Evolutionary conservation across 768 basidiomycete genomes (phyloP), one percentile per base, ranked within the genome.

Genomic region (Erythrobasidium yunnanense): DNA sequence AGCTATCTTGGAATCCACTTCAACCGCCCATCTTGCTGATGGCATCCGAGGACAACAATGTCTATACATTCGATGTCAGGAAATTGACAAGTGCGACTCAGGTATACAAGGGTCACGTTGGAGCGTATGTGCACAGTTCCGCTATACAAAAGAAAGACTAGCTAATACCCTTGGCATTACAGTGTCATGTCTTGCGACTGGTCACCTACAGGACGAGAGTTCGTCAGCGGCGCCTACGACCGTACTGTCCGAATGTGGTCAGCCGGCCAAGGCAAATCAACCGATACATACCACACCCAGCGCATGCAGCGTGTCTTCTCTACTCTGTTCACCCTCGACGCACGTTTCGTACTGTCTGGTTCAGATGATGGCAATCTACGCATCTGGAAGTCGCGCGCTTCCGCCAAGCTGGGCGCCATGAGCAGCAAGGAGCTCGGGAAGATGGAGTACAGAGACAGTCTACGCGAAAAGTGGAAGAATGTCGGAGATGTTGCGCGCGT

Each of bases 291-390:
- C 74, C 93, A 97, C 76, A 93, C 91, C 17, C 97, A 97, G 78
- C 87, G 95, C 49, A 99, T 99, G 95, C 95, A 97, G 76, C 83
- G 92, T 67, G 89, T 99, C 33, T 87, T 89, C 49, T 87, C 90
- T 15, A 85, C 90, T 2, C 78, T 87, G 42, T 96, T 87, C 78
- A 90, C 90, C 0, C 84, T 84, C 25, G 95, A 97, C 68, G 85
- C 93, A 18, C 84, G 90, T 34, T 70, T 68, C 42, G 69, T 72
- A 57, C 70, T 74, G 45, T 68, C 70, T 2, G 73, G 73, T 1
- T 69, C 72, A 5, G 73, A 74, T 58, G 73, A 74, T 55, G 72
- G 70, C 22, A 71, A 71, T 27, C 66, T 72, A 11, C 69, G 73
- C n/a, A 49, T 74, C 7, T 73, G 72, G 72, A 74, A 73, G 55